Conservation (phyloP, 495 filamentous ascomycete species). For the Penicillium herquei region DNA sequence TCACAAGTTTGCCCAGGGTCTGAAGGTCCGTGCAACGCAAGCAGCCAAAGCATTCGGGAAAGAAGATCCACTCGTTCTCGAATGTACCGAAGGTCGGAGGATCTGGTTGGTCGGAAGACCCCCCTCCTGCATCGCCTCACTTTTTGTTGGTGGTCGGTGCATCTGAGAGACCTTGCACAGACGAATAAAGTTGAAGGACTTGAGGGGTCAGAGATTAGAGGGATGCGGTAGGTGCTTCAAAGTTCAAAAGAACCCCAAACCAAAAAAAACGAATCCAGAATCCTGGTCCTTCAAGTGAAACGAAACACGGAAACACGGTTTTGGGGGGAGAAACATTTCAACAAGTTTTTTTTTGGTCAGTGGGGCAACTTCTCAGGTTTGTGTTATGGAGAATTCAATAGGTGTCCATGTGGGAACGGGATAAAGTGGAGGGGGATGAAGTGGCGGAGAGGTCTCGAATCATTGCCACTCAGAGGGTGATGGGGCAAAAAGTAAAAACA, state of each 20-base stretch:
- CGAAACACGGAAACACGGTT: slow-evolving; percentile 8
- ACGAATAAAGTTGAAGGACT: slow-evolving; percentile 3
- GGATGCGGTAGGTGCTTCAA: too few relatives aligned
- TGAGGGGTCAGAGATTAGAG: not conserved
- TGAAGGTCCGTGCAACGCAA: slow-evolving; percentile 13
- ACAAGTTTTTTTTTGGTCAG: not conserved
- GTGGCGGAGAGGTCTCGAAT: slow-evolving; percentile 3
- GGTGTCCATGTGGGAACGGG: slow-evolving; percentile 2
- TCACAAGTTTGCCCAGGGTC: slow-evolving; percentile 9
- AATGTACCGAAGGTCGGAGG: slow-evolving; percentile 7
- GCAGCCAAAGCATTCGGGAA: not conserved
- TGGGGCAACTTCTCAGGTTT: not conserved
- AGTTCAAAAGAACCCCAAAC: too few relatives aligned
- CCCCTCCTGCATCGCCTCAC: slow-evolving; percentile 20
- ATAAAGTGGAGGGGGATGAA: not conserved
- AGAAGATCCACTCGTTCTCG: slow-evolving; percentile 22
- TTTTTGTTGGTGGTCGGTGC: slow-evolving; percentile 8
- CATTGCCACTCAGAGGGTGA: not conserved
- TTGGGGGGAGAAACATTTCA: slow-evolving; percentile 8
- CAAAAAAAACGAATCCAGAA: not conserved
- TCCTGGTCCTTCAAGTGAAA: slow-evolving; percentile 6
- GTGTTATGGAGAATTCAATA: not conserved
- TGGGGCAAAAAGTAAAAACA: not conserved
- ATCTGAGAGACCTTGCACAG: not conserved
- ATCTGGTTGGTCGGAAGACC: slow-evolving; percentile 11